These are phyloP conservation scores for Phytophthora rubi DNA, from an alignment of 352 stramenopile species.

Conservation along the genomic window DNA sequence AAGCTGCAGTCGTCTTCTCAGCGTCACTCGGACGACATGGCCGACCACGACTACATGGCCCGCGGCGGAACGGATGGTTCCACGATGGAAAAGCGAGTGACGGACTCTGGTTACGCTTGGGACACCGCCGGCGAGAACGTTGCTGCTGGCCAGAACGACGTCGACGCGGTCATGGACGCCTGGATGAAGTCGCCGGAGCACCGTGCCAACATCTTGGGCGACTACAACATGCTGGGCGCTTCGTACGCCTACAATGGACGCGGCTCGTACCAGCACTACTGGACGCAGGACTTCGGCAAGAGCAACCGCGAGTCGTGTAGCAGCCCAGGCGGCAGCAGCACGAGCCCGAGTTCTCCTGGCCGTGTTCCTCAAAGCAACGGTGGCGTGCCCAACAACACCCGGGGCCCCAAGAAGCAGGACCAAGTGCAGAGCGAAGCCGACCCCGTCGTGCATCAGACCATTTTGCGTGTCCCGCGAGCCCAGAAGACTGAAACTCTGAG, in stretches of 20 bases:
- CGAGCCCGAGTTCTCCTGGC: background rate
- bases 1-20: slow-evolving; percentile 37
- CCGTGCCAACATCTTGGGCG: slow-evolving; percentile 37
- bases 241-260: slow-evolving; percentile 32
- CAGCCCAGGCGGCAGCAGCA: slow-evolving; percentile 7
- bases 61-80: slow-evolving; percentile 50
- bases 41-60: slow-evolving; percentile 50
- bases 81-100: slow-evolving; percentile 46
- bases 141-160: slow-evolving; percentile 37
- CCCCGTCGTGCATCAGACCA: slow-evolving; percentile 8
- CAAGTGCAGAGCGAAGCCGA: slow-evolving; percentile 6
- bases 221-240: slow-evolving; percentile 40
- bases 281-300: slow-evolving; percentile 55
- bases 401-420: slow-evolving; percentile 14
- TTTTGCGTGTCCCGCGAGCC: background rate
- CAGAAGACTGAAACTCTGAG: background rate
- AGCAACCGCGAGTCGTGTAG: slow-evolving; percentile 36
- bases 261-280: slow-evolving; percentile 45
- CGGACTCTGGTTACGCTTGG: slow-evolving; percentile 46
- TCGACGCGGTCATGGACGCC: slow-evolving; percentile 43
- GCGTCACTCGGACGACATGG: slow-evolving; percentile 43
- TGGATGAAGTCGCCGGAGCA: slow-evolving; percentile 47
- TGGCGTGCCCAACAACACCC: slow-evolving; percentile 2
- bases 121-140: slow-evolving; percentile 45
- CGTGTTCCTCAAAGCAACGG: background rate